Evolutionary conservation across 1,284 basidiomycete genomes (phyloP).

Genomic region (Malassezia arunalokei): DNA sequence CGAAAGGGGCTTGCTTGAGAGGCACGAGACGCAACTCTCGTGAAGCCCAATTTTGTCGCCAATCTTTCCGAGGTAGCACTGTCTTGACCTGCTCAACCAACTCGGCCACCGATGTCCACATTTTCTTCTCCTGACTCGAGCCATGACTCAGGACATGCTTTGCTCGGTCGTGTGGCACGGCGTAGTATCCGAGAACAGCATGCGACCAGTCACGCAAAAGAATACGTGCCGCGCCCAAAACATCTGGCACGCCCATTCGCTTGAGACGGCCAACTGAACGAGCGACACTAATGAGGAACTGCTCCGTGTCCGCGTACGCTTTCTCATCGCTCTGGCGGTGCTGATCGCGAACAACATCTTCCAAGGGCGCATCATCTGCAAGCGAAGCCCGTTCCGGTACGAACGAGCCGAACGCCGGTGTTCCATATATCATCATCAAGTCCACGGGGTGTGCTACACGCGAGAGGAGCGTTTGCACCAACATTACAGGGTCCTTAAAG

Average conservation of each 20-base stretch:
- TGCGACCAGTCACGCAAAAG: conserved; percentile 41
- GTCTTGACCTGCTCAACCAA: neutral
- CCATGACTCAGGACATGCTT: conserved; percentile 8
- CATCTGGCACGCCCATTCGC: conserved; percentile 34
- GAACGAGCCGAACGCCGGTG: conserved; percentile 38
- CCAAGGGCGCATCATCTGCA: conserved; percentile 22
- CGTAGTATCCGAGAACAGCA: conserved; percentile 35
- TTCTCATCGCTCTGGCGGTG: conserved; percentile 19
- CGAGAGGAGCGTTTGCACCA: conserved; percentile 29
- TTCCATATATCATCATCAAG: conserved; percentile 39
- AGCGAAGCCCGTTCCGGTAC: conserved; percentile 20
- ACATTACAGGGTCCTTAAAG: conserved; percentile 34
- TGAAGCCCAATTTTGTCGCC: conserved; percentile 25
- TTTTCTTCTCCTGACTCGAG: conserved; percentile 17
- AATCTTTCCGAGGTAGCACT: conserved; percentile 24
- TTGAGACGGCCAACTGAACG: conserved; percentile 30
- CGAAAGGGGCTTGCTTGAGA: conserved; percentile 23
- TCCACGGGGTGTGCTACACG: conserved; percentile 33
- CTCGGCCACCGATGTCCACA: conserved; percentile 16
- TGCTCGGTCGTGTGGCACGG: conserved; percentile 16
- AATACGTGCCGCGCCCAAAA: conserved; percentile 29
- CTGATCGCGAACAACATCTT: conserved; percentile 19
- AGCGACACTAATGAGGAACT: conserved; percentile 39
- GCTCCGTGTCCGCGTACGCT: conserved; percentile 32
- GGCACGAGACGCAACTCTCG: conserved; percentile 28